phyloP scores from a whole-genome alignment of 352 stramenopile genomes.

The Pythium phragmitis region DNA sequence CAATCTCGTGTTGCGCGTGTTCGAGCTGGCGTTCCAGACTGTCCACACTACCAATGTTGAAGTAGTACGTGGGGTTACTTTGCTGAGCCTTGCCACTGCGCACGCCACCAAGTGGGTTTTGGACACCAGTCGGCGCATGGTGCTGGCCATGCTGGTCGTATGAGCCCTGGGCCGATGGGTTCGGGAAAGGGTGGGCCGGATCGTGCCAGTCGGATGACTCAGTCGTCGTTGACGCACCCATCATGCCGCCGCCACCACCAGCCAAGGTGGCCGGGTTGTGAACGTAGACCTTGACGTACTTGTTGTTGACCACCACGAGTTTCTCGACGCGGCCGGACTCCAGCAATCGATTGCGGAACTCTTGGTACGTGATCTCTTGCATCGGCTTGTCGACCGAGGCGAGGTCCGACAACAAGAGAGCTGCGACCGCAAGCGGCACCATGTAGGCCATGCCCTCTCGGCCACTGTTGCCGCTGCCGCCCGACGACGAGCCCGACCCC shows the following conservation, averaged over 20 bases:
- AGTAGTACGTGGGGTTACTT: conserved; percentile 81
- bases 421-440: conserved; percentile 67
- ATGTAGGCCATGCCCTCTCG: conserved; percentile 74
- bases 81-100: conserved; percentile 27
- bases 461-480: conserved; percentile 35
- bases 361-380: conserved; percentile 91
- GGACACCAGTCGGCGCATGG: conserved; percentile 12
- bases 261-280: conserved; percentile 36
- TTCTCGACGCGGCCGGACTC: conserved; percentile 86
- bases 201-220: conserved; percentile 56
- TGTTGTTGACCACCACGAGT: conserved; percentile 91
- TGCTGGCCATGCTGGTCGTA: conserved; percentile 28
- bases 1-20: conserved; percentile 94
- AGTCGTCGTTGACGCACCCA: conserved; percentile 8
- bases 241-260: neutral
- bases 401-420: conserved; percentile 74
- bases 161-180: conserved; percentile 8
- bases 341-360: conserved; percentile 87
- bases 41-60: conserved; percentile 98
- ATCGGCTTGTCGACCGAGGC: conserved; percentile 76
- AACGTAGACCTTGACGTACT: conserved; percentile 87
- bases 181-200: conserved; percentile 29
- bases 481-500: conserved; percentile 30
- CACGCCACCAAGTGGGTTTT: conserved; percentile 10
- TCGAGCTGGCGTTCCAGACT: conserved; percentile 98